Percentiles rank a stretch among this genome's conserved stretches.
phyloP scores from a whole-genome alignment of 2,329 filamentous ascomycete species.

The Purpureocillium lavendulum region DNA sequence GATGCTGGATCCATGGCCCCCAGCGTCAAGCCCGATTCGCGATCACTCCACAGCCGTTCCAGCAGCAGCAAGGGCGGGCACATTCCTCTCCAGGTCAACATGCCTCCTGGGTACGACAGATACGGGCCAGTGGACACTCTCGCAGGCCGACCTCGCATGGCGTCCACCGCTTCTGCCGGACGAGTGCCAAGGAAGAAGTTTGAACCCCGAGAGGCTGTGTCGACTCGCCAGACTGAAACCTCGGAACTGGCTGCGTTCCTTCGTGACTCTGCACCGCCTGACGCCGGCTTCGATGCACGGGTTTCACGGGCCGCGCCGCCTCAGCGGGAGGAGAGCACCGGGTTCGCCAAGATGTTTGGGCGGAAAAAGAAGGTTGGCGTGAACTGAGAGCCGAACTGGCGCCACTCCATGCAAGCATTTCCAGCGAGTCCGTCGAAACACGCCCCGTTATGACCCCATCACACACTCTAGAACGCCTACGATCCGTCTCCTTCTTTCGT shows the following conservation, averaged over 20 bases:
- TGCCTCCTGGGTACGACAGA: slow-evolving; percentile 36
- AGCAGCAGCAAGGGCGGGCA: slow-evolving; percentile 28
- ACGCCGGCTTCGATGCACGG: slow-evolving; percentile 15
- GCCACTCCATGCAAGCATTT: too few species aligned
- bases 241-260: slow-evolving; percentile 68
- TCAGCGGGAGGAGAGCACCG: slow-evolving; percentile 24
- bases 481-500: too few species aligned
- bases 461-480: too few species aligned
- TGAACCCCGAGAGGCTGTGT: slow-evolving; percentile 43
- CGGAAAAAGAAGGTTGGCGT: slow-evolving; percentile 38
- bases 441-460: too few species aligned
- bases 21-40: slow-evolving; percentile 18
- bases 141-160: slow-evolving; percentile 10
- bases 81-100: slow-evolving; percentile 44
- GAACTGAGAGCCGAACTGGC: slow-evolving; percentile 11
- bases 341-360: slow-evolving; percentile 39
- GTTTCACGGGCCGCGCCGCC: slow-evolving; percentile 15
- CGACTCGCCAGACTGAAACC: slow-evolving; percentile 43
- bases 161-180: slow-evolving; percentile 19
- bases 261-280: slow-evolving; percentile 56
- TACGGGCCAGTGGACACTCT: slow-evolving; percentile 22
- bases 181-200: slow-evolving; percentile 48
- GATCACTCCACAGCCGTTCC: slow-evolving; percentile 31
- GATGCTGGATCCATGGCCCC: slow-evolving; percentile 14
- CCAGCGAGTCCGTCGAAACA: too few species aligned